Base-by-base conservation (phyloP, 345 rosid species). In the Noccaea caerulescens region DNA sequence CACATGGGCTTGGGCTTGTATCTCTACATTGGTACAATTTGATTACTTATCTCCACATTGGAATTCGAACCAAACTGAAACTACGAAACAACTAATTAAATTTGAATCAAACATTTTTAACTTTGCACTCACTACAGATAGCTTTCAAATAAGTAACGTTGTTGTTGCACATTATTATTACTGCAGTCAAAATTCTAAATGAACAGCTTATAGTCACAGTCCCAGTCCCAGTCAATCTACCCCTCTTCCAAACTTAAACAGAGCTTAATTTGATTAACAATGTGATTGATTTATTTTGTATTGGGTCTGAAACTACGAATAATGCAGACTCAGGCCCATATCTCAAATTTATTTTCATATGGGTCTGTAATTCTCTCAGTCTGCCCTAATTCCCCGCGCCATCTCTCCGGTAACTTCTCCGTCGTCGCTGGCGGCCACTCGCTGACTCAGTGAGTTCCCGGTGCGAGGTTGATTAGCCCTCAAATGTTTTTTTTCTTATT, bases 341-440 rank as follows among this genome's bases (percentile, higher is more conserved):
- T 42, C 5, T 62, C 11, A 10, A 6, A 20, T 44, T 27, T 37
- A 0, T 2, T 65, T 16, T 18, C 50, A 32, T 11, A 10, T 32
- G 25, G 7, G 25, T 38, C 13, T 16, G 30, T 27, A 27, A 1
- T 25, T 18, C 43, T 25, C 32, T 14, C 1, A 27, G 33, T 60
- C 69, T 60, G 38, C 73, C 64, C 73, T 75, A 54, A 16, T 61
- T 30, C 25, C 32, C 42, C 43, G 51, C 61, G 10, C 6, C 30
- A 27, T 45, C 33, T 34, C 12, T 0, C 63, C 73, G 68, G 68
- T 56, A n/a, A 41, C 41, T 58, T 41, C 38, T 2, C 56, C 72
- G 46, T 60, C 63, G 66, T 47, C 66, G 25, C 8, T 42, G 68
- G 0, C 57, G 43, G 51, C 3, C 2, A 18, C 36, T 58, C 41